Evolutionary conservation across 2,329 filamentous ascomycete genomes (phyloP), one percentile per base, ranked within the genome.

Genomic region (Clonostachys rhizophaga): DNA sequence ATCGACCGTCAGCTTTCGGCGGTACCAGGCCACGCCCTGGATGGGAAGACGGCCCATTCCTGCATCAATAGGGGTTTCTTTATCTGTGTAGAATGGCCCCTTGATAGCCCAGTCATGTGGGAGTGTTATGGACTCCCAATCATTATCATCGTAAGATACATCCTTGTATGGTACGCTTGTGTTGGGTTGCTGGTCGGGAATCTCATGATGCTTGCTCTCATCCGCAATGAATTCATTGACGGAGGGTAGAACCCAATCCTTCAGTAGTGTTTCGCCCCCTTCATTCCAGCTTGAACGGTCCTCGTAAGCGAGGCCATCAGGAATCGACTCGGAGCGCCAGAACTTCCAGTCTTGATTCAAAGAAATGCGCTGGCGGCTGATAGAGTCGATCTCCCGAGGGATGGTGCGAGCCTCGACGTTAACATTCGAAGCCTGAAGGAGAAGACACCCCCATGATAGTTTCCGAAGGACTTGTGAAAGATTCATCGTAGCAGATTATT

Each of bases 11-110:
- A 78, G 9, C 3, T 57, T 69, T 24, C 66, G 64, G 5, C 75
- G 71, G 52, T 79, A 79, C 76, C 75, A 78, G 4, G 71, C 75
- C 3, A 79, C 67, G 4, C 76, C 76, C n/a, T 78, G 68, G 17
- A 67, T 62, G 0, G 76, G 76, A 36, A 80, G 55, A 3, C 69
- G 63, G 12, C 65, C 65, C 61, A 70, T 69, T 6, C 63, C 66
- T 3, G 69, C 67, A 13, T 56, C 54, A 3, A 73, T 58, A 4
- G 63, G 56, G 5, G 62, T 55, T 4, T 60, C 52, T 13, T 42
- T 33, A 11, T 18, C 37, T 7, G 60, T 58, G 47, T 62, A 61
- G 47, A 76, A 77, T 2, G 72, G 70, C 0, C 72, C 71, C 13
- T 63, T 62, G 50, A 76, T 69, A 18, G 72, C 72, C 73, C 71